phyloP scores from a whole-genome alignment of 352 stramenopile genomes.

The Phytophthora sp. region DNA sequence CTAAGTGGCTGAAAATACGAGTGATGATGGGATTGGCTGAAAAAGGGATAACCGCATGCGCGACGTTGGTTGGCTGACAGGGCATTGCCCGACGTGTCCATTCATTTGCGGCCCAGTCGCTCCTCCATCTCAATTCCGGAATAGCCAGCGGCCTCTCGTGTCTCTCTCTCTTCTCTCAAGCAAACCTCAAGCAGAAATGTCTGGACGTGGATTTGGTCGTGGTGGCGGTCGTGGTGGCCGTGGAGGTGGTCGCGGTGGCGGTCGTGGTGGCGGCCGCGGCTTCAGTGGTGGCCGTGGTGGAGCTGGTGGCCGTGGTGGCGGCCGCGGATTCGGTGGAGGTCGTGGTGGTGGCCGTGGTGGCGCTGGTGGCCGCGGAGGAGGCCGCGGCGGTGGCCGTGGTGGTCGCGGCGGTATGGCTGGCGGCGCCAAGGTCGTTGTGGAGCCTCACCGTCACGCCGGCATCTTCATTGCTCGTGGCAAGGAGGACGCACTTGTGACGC shows the following conservation, averaged over 20 bases:
- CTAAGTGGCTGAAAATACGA: conserved; percentile 8
- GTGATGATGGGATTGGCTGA: conserved; percentile 9
- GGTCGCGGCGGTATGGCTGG: conserved; percentile 93
- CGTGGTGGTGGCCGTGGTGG: conserved; percentile 51
- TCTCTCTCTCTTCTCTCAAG: conserved; percentile 24
- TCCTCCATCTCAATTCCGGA: conserved; percentile 29
- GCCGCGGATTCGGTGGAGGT: conserved; percentile 37
- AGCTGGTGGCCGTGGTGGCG: conserved; percentile 46
- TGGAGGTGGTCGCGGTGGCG: conserved; percentile 47
- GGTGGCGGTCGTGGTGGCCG: conserved; percentile 57
- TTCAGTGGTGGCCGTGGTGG: conserved; percentile 56
- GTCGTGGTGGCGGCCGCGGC: conserved; percentile 43
- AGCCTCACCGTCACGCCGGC: conserved; percentile 98
- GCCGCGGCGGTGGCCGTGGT: conserved; percentile 64
- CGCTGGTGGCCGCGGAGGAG: conserved; percentile 45
- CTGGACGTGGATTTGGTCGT: conserved; percentile 73
- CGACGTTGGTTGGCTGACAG: conserved; percentile 40
- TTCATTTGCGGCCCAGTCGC: conserved; percentile 21
- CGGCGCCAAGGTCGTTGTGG: conserved; percentile 96
- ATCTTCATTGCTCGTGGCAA: conserved; percentile 99
- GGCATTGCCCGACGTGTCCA: conserved; percentile 20
- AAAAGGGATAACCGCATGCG: background rate
- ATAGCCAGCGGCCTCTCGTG: conserved; percentile 18
- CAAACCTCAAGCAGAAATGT: conserved; percentile 42
- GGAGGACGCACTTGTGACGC: conserved; percentile 98